Percentiles rank a stretch among this genome's conserved stretches.
Evolutionary conservation across 176 grass and related monocot species (phyloP).

Genomic region (Bonia amplexicaulis): DNA sequence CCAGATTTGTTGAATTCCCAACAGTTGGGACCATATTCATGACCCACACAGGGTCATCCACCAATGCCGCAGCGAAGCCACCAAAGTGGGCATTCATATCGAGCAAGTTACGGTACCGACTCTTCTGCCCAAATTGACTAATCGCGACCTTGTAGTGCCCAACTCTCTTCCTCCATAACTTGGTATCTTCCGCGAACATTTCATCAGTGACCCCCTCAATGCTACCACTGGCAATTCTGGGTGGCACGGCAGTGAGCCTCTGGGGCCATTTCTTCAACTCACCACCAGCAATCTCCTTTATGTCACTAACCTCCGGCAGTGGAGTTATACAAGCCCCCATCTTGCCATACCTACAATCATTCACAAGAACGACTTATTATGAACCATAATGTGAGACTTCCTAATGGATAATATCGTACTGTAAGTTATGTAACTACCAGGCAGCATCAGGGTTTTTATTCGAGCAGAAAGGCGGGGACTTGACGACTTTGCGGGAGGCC

Average conservation of each 20-base stretch:
- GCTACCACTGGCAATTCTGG: slow-evolving; percentile 69
- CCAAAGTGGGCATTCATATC: slow-evolving; percentile 88
- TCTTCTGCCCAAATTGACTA: slow-evolving; percentile 63
- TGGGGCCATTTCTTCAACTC: slow-evolving; percentile 80
- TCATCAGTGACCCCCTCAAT: slow-evolving; percentile 56
- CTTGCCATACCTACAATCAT: slow-evolving; percentile 60
- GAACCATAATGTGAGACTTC: neutral
- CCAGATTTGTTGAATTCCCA: slow-evolving; percentile 61
- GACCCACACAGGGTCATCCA: slow-evolving; percentile 81
- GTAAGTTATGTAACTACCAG: slow-evolving; percentile 39
- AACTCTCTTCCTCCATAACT: slow-evolving; percentile 75
- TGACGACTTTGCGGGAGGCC: slow-evolving; percentile 46
- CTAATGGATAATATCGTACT: neutral
- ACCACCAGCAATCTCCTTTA: slow-evolving; percentile 70
- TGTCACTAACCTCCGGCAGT: slow-evolving; percentile 46
- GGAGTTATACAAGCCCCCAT: slow-evolving; percentile 77
- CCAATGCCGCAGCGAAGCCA: slow-evolving; percentile 66
- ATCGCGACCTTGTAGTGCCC: slow-evolving; percentile 72
- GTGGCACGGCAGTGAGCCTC: slow-evolving; percentile 65
- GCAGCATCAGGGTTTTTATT: slow-evolving; percentile 61
- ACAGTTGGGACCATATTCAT: slow-evolving; percentile 83
- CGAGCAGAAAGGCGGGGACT: slow-evolving; percentile 60
- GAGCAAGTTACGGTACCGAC: slow-evolving; percentile 81
- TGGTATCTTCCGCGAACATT: slow-evolving; percentile 59
- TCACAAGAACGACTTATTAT: neutral